phyloP scores from a whole-genome alignment of 1,139 yeast genomes.

The Saccharomyces hybrid region DNA sequence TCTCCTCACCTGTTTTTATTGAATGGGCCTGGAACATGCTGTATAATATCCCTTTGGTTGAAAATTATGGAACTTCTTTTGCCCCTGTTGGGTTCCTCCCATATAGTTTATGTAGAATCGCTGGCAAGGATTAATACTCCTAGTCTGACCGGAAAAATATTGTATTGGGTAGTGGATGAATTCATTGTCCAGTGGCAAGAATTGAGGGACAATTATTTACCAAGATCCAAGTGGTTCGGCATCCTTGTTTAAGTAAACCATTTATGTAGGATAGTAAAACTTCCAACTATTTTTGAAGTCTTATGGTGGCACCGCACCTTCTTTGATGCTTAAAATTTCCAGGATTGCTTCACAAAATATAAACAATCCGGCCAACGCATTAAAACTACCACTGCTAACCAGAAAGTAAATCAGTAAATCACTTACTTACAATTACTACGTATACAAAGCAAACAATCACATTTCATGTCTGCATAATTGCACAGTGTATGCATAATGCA shows the following conservation, averaged over 20 bases:
- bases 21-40: constrained; percentile 92
- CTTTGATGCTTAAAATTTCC: not conserved
- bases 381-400: too few relatives aligned
- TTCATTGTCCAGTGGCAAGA: constrained; percentile 90
- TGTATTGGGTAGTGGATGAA: constrained; percentile 64
- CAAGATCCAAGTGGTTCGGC: constrained; percentile 70
- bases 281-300: not conserved
- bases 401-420: not conserved
- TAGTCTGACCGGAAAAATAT: constrained; percentile 67
- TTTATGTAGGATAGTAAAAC: not conserved
- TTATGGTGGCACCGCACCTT: not conserved
- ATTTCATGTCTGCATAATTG: not conserved
- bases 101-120: constrained; percentile 77
- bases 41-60: constrained; percentile 59
- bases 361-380: not conserved
- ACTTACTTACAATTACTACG: not conserved
- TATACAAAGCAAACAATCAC: not conserved
- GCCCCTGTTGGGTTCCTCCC: constrained; percentile 40
- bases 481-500: not conserved
- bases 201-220: constrained; percentile 39
- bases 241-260: constrained; percentile 42
- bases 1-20: constrained; percentile 41
- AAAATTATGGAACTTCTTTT: constrained; percentile 46
- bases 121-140: constrained; percentile 73
- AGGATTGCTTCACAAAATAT: not conserved